Conservation (phyloP, 306 rosid genomes). For the Casuarina equisetifolia region DNA sequence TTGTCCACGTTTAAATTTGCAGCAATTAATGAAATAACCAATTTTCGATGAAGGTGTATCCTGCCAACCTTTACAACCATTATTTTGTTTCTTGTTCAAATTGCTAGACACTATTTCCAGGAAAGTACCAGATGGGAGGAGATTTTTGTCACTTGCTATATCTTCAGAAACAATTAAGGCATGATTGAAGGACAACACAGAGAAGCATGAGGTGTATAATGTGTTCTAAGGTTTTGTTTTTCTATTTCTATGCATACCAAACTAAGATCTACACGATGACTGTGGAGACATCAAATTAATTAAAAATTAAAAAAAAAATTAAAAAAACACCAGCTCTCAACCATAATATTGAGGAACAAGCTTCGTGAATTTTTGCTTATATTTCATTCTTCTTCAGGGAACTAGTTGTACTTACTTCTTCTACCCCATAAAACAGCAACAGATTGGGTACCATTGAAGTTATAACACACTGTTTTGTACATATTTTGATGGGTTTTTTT, state of each 20-base stretch:
- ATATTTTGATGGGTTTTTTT: too few relatives aligned
- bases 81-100: background rate
- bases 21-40: background rate
- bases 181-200: constrained; percentile 43
- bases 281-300: background rate
- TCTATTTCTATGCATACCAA: background rate
- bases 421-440: too few relatives aligned
- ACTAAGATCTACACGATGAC: constrained; percentile 7
- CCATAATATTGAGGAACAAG: too few relatives aligned
- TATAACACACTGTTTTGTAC: too few relatives aligned
- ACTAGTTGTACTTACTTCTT: too few relatives aligned
- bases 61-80: background rate
- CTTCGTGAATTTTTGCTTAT: too few relatives aligned
- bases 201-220: constrained; percentile 37
- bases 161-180: constrained; percentile 20
- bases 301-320: too few relatives aligned
- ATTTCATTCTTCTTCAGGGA: too few relatives aligned
- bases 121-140: background rate
- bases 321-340: too few relatives aligned
- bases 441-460: too few relatives aligned
- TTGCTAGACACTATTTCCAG: background rate
- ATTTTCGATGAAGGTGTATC: background rate
- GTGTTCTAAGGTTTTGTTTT: background rate
- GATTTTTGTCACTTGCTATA: constrained; percentile 17
- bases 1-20: background rate